Evolutionary conservation across 139 green algal genomes (phyloP).

Genomic region (Tetraselmis chui): DNA sequence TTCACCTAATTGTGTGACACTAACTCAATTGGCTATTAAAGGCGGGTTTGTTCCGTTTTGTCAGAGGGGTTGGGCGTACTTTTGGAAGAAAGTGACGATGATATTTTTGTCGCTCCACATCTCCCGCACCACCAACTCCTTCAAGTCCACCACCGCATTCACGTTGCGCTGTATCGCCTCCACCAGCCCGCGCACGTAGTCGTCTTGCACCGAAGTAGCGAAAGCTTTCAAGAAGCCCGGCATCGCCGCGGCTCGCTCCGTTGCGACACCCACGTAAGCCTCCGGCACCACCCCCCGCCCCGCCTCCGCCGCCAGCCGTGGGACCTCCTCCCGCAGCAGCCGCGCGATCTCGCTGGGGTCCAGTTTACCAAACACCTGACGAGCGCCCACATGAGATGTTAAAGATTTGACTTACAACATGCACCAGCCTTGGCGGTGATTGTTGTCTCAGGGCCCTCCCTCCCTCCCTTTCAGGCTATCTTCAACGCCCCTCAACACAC

Average conservation of each 20-base stretch:
- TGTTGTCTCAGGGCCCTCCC: too few relatives aligned
- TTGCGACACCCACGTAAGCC: neutral
- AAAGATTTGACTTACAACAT: too few relatives aligned
- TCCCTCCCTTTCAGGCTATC: too few relatives aligned
- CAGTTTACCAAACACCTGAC: conserved; percentile 12
- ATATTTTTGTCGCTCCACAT: conserved; percentile 5
- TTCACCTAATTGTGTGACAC: too few relatives aligned
- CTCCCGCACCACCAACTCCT: conserved; percentile 7
- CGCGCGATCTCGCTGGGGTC: conserved; percentile 10
- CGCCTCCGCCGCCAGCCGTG: neutral
- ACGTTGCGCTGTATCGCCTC: conserved; percentile 7
- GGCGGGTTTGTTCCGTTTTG: too few relatives aligned
- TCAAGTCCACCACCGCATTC: neutral
- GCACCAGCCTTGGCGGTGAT: too few relatives aligned
- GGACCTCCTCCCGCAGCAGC: conserved; percentile 11
- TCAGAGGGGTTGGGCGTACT: too few relatives aligned
- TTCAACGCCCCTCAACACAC: too few relatives aligned
- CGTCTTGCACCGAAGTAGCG: neutral
- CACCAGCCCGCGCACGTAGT: conserved; percentile 8
- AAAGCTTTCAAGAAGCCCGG: neutral
- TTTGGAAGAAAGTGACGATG: neutral
- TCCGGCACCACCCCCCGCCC: neutral
- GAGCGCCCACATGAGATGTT: too few relatives aligned
- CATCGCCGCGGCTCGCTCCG: neutral
- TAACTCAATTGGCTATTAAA: too few relatives aligned